phyloP scores from a whole-genome alignment of 116 monocot species.

The Cymodocea nodosa region DNA sequence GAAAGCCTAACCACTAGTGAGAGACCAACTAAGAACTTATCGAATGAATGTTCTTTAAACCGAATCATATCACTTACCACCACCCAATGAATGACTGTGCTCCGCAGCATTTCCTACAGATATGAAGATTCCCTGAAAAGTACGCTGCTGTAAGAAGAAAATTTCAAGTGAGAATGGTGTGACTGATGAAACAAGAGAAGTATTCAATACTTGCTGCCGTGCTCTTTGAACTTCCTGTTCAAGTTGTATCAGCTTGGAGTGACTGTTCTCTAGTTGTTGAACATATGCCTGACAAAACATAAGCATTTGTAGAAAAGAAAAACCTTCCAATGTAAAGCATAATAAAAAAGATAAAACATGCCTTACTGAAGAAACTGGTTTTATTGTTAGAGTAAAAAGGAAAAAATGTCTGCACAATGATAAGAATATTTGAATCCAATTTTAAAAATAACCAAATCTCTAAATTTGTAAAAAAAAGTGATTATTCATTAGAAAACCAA shows the following conservation, averaged over 20 bases:
- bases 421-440: too few relatives aligned
- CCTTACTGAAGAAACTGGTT: too few relatives aligned
- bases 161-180: neutral
- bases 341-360: neutral
- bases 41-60: too few relatives aligned
- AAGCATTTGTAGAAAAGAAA: neutral
- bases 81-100: constrained; percentile 43
- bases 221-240: constrained; percentile 16
- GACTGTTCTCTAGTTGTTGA: constrained; percentile 16
- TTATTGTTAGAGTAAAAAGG: too few relatives aligned
- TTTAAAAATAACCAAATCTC: too few relatives aligned
- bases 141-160: too few relatives aligned
- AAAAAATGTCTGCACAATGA: too few relatives aligned
- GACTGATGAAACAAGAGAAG: neutral
- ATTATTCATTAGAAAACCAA: too few relatives aligned
- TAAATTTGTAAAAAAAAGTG: too few relatives aligned
- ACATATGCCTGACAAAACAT: constrained; percentile 14
- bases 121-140: constrained; percentile 61
- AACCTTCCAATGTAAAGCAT: neutral
- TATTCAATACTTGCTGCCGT: constrained; percentile 10
- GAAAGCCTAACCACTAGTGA: too few relatives aligned
- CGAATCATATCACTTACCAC: constrained; percentile 17
- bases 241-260: constrained; percentile 15
- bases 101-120: constrained; percentile 36
- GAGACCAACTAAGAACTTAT: too few relatives aligned